Conservation (phyloP, 1,284 basidiomycete genomes). For the Naganishia sp. region DNA sequence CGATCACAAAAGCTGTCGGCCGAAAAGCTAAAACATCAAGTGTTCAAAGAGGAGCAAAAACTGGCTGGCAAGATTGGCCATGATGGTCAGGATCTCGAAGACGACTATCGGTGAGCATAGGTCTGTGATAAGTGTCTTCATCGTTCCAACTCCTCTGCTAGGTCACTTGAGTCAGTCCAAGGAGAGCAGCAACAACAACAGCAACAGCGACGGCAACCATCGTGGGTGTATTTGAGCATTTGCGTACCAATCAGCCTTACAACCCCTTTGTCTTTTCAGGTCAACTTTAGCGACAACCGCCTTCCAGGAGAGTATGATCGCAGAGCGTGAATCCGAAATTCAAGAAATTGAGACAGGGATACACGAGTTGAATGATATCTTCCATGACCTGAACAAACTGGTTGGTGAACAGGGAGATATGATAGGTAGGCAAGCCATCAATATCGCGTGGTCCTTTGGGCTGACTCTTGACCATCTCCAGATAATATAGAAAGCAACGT, state of each 20-base stretch:
- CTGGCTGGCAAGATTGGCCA: slow-evolving; percentile 48
- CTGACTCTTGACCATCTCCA: slow-evolving; percentile 46
- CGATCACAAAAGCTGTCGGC: slow-evolving; percentile 85
- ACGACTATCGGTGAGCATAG: neutral
- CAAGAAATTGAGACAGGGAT: slow-evolving; percentile 96
- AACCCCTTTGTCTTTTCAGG: neutral
- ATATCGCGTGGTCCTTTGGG: neutral
- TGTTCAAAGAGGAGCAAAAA: slow-evolving; percentile 62
- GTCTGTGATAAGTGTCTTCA: neutral
- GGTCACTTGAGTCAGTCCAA: too few species aligned
- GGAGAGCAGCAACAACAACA: slow-evolving; percentile 38
- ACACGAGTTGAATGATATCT: slow-evolving; percentile 95
- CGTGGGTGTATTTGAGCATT: neutral
- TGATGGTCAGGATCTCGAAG: slow-evolving; percentile 33
- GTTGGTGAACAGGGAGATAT: slow-evolving; percentile 93
- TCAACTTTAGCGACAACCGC: slow-evolving; percentile 79
- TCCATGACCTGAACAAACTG: slow-evolving; percentile 91
- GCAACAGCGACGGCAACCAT: slow-evolving; percentile 42
- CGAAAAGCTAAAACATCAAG: slow-evolving; percentile 78
- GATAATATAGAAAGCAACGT: slow-evolving; percentile 98
- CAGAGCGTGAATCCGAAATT: slow-evolving; percentile 92
- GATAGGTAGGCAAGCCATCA: slow-evolving; percentile 67
- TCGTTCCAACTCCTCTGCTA: neutral
- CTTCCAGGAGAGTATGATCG: slow-evolving; percentile 93
- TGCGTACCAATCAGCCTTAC: neutral